These are phyloP conservation scores for Penicillium waksmanii DNA, from an alignment of 495 filamentous ascomycete species.

Conservation along the genomic window DNA sequence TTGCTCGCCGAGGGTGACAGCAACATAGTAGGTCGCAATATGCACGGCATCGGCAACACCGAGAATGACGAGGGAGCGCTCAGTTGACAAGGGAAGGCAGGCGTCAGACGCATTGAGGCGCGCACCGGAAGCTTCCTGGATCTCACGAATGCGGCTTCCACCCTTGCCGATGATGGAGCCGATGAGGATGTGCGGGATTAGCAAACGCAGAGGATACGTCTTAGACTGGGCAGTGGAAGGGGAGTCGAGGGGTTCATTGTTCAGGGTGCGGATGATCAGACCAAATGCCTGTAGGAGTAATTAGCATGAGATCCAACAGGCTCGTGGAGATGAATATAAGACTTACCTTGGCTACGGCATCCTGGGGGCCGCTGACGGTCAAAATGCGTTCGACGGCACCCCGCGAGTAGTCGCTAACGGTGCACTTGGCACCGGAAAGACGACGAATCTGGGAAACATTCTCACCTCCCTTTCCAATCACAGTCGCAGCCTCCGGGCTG, in stretches of 20 bases:
- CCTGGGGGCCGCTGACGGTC: constrained; percentile 92
- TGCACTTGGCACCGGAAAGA: constrained; percentile 94
- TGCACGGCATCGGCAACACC: constrained; percentile 94
- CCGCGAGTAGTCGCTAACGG: constrained; percentile 95
- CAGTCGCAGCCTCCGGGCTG: constrained; percentile 93
- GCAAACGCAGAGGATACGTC: constrained; percentile 93
- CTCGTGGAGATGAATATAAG: not conserved
- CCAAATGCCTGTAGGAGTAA: constrained; percentile 77
- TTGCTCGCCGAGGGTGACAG: constrained; percentile 93
- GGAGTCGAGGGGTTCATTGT: constrained; percentile 88
- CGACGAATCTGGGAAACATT: constrained; percentile 94
- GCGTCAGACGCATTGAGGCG: constrained; percentile 95
- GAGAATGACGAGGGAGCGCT: constrained; percentile 93
- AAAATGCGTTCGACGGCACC: constrained; percentile 96
- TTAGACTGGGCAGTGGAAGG: constrained; percentile 91
- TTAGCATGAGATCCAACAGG: constrained; percentile 10
- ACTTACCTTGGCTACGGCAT: constrained; percentile 94
- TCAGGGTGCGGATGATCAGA: constrained; percentile 94
- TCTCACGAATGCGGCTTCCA: constrained; percentile 93
- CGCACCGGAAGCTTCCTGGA: constrained; percentile 95
- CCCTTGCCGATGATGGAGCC: constrained; percentile 98
- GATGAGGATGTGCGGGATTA: constrained; percentile 96
- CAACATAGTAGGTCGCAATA: constrained; percentile 98
- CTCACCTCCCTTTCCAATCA: constrained; percentile 98
- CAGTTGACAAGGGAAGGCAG: constrained; percentile 89